These are phyloP conservation scores for Casuarina equisetifolia DNA, from an alignment of 306 rosid species.

Conservation along the genomic window DNA sequence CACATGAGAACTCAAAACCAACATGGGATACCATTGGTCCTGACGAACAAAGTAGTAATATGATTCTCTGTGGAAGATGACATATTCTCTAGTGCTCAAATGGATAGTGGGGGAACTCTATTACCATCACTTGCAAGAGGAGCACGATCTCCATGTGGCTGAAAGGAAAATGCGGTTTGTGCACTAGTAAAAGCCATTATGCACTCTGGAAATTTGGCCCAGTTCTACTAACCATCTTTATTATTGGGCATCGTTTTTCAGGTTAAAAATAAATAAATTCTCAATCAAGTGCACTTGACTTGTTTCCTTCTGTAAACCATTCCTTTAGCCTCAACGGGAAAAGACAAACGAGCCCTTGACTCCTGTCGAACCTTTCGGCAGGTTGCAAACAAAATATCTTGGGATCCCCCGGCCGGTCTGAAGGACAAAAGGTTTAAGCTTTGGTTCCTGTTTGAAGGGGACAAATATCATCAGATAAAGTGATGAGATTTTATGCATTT, in stretches of 20 bases:
- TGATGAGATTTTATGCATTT: neutral
- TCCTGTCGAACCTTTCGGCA: too few relatives aligned
- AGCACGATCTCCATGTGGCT: neutral
- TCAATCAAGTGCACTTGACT: too few relatives aligned
- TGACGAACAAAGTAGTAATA: neutral
- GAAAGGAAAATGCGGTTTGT: neutral
- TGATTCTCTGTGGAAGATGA: neutral
- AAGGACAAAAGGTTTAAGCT: neutral
- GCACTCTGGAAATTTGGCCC: neutral
- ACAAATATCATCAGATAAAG: neutral
- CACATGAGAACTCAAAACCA: neutral
- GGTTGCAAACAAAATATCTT: neutral
- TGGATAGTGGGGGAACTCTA: neutral
- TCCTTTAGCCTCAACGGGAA: neutral
- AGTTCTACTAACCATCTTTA: neutral
- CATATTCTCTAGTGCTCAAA: neutral
- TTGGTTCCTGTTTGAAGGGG: neutral
- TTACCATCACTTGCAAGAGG: neutral
- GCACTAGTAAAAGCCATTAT: neutral
- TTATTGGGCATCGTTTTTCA: neutral
- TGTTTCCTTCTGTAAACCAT: too few relatives aligned
- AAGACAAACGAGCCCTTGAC: neutral
- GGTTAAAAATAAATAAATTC: too few relatives aligned
- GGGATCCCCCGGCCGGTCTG: too few relatives aligned
- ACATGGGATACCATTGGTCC: neutral